Evolutionary conservation across 352 stramenopile species (phyloP), one percentile per base, ranked within the genome.

Genomic region (Phytophthora sp.): DNA sequence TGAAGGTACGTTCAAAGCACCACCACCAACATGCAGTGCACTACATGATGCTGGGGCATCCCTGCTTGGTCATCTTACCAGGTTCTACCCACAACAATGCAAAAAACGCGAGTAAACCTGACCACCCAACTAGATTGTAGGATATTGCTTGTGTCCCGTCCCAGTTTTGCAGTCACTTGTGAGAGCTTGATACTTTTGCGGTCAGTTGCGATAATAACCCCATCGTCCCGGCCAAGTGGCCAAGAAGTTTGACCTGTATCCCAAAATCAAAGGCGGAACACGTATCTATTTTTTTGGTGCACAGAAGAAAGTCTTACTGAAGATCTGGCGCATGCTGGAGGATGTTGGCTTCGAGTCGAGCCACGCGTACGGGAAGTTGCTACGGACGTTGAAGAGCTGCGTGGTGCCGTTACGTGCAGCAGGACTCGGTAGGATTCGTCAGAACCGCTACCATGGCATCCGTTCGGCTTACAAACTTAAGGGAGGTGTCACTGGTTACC

Each of bases 391-490:
- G 36, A 98, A 98, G 71, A 97, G 88, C 65, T 98, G 93, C 56
- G 93, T 98, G 93, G 93, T 98, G 93, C 62, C 84, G 93, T 41
- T 98, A 90, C 51, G 93, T 91, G 36, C 85, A 97, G 35, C 90
- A 97, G 66, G 91, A 98, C 68, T 80, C 88, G 20, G 91, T 98
- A 2, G 87, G 84, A 20, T 98, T 98, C 72, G 93, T 91, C 3
- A 98, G 67, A 94, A 98, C 63, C 86, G 93, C 13, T 98, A 98
- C 80, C 97, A 94, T 58, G 93, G 91, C 39, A 80, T 98, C 31
- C 91, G 93, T 26, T 96, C 93, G 15, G 90, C 93, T 4, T 91
- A 98, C 73, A 98, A 98, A 77, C 86, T 97, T 63, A 98, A 98
- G 65, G 88, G 85, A 62, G 93, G 71, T 1, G 90, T 98, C 11